Evolutionary conservation across 768 basidiomycete species (phyloP), one percentile per base, ranked within the genome.

Genomic region (Coprinopsis cinerea): DNA sequence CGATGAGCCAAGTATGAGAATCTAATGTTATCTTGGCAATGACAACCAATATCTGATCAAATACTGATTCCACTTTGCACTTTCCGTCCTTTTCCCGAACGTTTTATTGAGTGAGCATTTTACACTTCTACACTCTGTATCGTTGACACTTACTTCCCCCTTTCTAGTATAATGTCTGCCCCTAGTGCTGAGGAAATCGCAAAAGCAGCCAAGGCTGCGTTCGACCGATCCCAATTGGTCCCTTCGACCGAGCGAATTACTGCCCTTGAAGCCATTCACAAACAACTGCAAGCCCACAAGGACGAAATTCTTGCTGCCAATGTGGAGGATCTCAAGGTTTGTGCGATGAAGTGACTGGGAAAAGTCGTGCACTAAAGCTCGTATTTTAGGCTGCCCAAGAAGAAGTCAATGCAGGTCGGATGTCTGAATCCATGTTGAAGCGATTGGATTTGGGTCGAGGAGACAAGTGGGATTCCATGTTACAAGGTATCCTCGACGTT

Each of bases 391-490:
- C 86, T 40, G 92, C 92, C 2, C 75, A 81, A 63, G 66, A 62
- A 9, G 88, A 92, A 52, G 92, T 93, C 2, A 81, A 82, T 32
- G 79, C 85, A 0, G 94, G 93, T 0, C 81, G 81, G 13, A 90
- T 99, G 75, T 87, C 92, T 0, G 72, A 73, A 2, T 80, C 94
- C 4, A 68, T 98, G 46, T 68, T 94, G n/a, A 89, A 86, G 41
- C 82, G 96, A 17, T 74, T 99, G 22, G 92, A 96, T 62, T 77
- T 91, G 48, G 69, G 68, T 59, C 79, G 73, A 49, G 78, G 79
- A 27, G 91, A 90, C 60, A 99, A 98, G 67, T 98, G 92, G 88
- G 85, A 89, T 23, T 80, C 88, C 0, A 95, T 98, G 91, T 74
- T 97, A 4, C 82, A 90, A 54, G 96, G 96, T 14, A 77, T 98